Evolutionary conservation across 2,329 filamentous ascomycete genomes (phyloP).

Genomic region (Fusarium domesticum): DNA sequence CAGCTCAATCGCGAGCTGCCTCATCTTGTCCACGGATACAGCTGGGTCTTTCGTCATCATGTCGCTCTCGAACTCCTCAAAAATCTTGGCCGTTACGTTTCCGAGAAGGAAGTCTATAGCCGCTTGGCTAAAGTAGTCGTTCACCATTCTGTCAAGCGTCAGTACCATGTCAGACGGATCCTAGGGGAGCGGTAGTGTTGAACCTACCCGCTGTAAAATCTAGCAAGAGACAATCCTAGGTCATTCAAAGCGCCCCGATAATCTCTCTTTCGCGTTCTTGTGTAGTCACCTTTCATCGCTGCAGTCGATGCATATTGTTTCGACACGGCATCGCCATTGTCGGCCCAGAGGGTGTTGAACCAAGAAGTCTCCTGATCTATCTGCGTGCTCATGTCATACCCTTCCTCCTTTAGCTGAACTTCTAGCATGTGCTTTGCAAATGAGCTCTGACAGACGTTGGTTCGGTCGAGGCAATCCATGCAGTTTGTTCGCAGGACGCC

Average conservation of each 20-base stretch:
- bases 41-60: conserved; percentile 93
- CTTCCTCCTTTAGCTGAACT: conserved; percentile 70
- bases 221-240: conserved; percentile 79
- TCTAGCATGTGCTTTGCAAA: conserved; percentile 83
- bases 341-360: conserved; percentile 97
- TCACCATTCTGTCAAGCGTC: conserved; percentile 72
- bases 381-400: conserved; percentile 72
- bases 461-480: conserved; percentile 97
- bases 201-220: conserved; percentile 64
- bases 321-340: conserved; percentile 94
- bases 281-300: conserved; percentile 95
- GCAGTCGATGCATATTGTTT: conserved; percentile 95
- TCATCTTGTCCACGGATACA: conserved; percentile 77
- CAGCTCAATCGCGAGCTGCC: conserved; percentile 85
- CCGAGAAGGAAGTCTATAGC: conserved; percentile 93
- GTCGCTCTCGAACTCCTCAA: conserved; percentile 89
- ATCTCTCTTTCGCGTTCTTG: conserved; percentile 83
- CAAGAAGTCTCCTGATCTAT: conserved; percentile 77
- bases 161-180: conserved; percentile 1
- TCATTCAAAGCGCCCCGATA: conserved; percentile 90
- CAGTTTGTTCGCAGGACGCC: conserved; percentile 93
- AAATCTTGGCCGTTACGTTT: conserved; percentile 78
- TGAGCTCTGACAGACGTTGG: conserved; percentile 92
- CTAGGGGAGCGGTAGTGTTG: not conserved
- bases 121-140: conserved; percentile 94